These are phyloP conservation scores for Solanum hybrid DNA, from an alignment of 305 asterid genomes.

Conservation along the genomic window DNA sequence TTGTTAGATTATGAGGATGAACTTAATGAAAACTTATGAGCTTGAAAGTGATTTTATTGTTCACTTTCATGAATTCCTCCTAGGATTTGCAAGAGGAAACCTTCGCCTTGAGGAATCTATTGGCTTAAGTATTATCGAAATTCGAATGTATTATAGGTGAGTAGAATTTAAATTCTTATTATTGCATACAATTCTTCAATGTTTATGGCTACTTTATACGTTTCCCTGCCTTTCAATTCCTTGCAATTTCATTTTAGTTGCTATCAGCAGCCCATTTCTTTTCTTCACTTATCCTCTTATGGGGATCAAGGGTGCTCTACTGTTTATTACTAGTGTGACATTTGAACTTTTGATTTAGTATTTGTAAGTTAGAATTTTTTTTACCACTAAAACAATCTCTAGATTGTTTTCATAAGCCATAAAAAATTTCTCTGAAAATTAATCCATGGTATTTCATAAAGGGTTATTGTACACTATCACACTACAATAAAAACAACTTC, in stretches of 20 bases:
- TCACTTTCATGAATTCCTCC: background rate
- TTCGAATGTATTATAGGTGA: background rate
- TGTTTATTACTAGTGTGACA: background rate
- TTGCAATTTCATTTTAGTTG: background rate
- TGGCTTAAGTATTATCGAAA: background rate
- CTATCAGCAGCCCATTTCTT: background rate
- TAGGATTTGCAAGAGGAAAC: background rate
- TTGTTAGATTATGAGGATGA: background rate
- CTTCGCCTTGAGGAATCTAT: background rate
- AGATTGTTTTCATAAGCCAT: background rate
- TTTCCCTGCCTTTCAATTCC: background rate
- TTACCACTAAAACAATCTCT: background rate
- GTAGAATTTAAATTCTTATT: background rate
- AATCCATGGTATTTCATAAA: background rate
- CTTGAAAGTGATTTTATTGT: background rate
- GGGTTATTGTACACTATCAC: background rate
- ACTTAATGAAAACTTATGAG: background rate
- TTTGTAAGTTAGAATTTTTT: background rate
- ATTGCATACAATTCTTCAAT: background rate
- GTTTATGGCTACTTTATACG: background rate
- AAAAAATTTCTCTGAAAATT: background rate
- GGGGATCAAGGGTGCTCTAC: background rate
- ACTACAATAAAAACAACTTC: no score
- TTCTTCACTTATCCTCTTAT: background rate
- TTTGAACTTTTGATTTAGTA: background rate